Base-by-base conservation (phyloP, 164 flowering plant species). In the Taxillus chinensis region DNA sequence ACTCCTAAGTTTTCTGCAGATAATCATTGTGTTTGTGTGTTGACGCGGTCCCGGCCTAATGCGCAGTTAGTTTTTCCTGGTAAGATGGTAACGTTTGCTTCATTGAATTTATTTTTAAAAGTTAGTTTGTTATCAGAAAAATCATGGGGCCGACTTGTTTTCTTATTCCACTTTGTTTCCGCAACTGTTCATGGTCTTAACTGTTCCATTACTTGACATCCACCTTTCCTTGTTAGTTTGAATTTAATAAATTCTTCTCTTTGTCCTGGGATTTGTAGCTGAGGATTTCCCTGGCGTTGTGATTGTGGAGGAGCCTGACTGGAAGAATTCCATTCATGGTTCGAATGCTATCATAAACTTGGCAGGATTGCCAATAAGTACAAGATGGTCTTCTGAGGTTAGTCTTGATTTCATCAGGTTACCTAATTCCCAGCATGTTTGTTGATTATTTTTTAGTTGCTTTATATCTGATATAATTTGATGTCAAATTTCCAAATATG, bases 311-410 rank as follows among this genome's bases (percentile, higher is more conserved):
- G 98, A 90, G 68, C 68, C 81, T 63, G 86, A 80, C 59, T 92
- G 98, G 98, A 79, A 72, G 71, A 75, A 86, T 37, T 73, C 84
- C 74, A 83, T 92, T 73, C 70, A 76, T 63, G 92, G 89, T 62
- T 92, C 98, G 68, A 77, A 75, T 73, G 98, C 92, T 57, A 95
- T 93, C 63, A 95, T 93, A 50, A 93, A 93, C 80, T 77, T 93
- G 75, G 98, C 98, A 64, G 98, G 98, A 67, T 38, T 82, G 83
- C 92, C 97, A 15, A 88, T 90, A 63, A 90, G 97, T 73, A 93
- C 92, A 61, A 85, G 98, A 76, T 93, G 98, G 97, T 88, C 96
- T 39, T 66, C 83, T 54, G 92, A 90, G 96, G 98, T 92, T 71
- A 15, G 27, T 14, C 9, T 51, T 43, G 46, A 43, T 6, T 43